Percentiles rank a stretch among this genome's conserved stretches.
Conservation (phyloP, 225 moss, liverwort and hornwort species). For the Polytrichum commune region DNA sequence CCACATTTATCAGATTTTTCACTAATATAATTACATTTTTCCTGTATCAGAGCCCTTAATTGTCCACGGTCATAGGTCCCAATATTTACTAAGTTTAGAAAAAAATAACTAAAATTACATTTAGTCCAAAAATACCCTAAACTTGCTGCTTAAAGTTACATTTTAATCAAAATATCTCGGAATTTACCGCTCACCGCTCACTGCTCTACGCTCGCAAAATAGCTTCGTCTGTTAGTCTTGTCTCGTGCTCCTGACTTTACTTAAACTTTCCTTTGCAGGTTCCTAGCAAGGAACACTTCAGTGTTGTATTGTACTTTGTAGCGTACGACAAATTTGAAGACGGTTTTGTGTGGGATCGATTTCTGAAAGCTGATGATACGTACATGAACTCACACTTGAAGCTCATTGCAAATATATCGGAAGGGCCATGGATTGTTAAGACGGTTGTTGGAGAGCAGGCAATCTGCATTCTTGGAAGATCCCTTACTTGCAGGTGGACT, state of each 20-base stretch:
- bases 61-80: no score
- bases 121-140: no score
- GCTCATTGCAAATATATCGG: slow-evolving; percentile 81
- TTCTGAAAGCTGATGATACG: slow-evolving; percentile 74
- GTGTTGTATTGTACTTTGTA: slow-evolving; percentile 64
- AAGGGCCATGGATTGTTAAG: slow-evolving; percentile 90
- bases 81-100: no score
- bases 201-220: no score
- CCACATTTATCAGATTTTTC: no score
- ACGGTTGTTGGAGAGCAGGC: slow-evolving; percentile 89
- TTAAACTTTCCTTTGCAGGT: slow-evolving; percentile 32
- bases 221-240: no score
- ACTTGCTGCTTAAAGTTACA: no score
- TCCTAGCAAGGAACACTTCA: slow-evolving; percentile 75
- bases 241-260: not conserved
- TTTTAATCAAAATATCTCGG: no score
- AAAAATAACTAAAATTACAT: no score
- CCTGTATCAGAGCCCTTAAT: no score
- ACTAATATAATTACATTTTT: no score
- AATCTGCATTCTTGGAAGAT: slow-evolving; percentile 83
- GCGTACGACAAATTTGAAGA: slow-evolving; percentile 43
- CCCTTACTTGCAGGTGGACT: slow-evolving; percentile 66
- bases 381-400: slow-evolving; percentile 71
- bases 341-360: slow-evolving; percentile 58
- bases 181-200: no score